Base-by-base conservation (phyloP, 768 basidiomycete species). In the Russula abietina region DNA sequence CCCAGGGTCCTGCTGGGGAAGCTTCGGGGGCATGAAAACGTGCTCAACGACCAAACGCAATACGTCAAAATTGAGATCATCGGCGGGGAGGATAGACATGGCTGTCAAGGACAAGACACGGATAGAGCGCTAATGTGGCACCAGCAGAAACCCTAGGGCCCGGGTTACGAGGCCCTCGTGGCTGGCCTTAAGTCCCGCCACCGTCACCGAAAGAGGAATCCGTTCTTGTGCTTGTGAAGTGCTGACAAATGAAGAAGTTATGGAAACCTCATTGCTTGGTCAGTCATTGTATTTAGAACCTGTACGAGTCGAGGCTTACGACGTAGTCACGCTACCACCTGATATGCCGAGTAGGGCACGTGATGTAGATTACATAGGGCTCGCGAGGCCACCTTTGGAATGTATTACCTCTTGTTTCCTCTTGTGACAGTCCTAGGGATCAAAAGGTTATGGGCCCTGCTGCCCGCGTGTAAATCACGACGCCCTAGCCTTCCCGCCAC, bases 21-120 rank as follows among this genome's bases (percentile, higher is more conserved):
- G 62, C 45, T 43, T 50, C 19, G 62, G 62, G 6, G 62, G 59
- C 53, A 60, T 53, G 30, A 60, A 64, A 11, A 64, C 58, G 12
- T 64, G 62, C 36, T 60, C 51, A 1, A 60, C 28, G 6, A 64
- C 30, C 16, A 45, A 60, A 17, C 36, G 46, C 28, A 56, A 24
- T 14, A 19, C n/a, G 10, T 56, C 8, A 11, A 38, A n/a, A 16
- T 50, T 38, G 30, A 24, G 10, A 39, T 60, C 33, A 30, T 53
- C 10, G 14, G 36, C 8, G 28, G 36, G 0, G 24, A 16, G 36
- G 26, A 38, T 2, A 26, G 53, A 48, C 60, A 55, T 60, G 32
- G 3, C n/a, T 45, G 26, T 55, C 7, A 19, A 43, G 30, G 4
- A 36, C 33, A 22, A 53, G 52, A 36, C 2, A 12, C 12, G 9